Evolutionary conservation across 768 basidiomycete species (phyloP).

Genomic region (Paxillus rubicundulus): DNA sequence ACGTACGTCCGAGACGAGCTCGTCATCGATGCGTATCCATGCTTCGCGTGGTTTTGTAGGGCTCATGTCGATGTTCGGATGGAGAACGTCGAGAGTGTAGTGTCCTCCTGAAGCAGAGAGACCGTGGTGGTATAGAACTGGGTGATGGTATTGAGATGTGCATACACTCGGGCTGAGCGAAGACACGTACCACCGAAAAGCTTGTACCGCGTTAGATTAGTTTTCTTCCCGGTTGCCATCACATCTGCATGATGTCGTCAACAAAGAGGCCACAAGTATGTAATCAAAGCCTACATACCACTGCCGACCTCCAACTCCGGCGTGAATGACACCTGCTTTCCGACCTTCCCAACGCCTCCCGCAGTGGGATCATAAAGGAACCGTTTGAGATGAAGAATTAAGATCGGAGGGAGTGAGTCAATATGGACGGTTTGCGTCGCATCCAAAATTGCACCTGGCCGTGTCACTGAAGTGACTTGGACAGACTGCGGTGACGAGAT

Average conservation of each 20-base stretch:
- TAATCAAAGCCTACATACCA: slow-evolving; percentile 41
- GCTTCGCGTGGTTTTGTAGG: slow-evolving; percentile 47
- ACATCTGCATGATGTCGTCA: slow-evolving; percentile 43
- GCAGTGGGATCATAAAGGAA: slow-evolving; percentile 81
- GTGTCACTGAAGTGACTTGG: slow-evolving; percentile 57
- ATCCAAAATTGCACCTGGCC: slow-evolving; percentile 60
- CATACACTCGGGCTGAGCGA: background rate
- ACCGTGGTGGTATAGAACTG: slow-evolving; percentile 93
- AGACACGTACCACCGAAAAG: slow-evolving; percentile 72
- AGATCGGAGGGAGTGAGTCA: slow-evolving; percentile 77
- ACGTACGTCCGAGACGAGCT: slow-evolving; percentile 71
- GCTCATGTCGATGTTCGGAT: slow-evolving; percentile 58
- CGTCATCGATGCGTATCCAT: slow-evolving; percentile 95
- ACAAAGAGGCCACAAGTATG: background rate
- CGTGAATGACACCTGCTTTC: slow-evolving; percentile 76
- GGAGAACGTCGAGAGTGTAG: slow-evolving; percentile 89
- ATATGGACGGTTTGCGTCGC: slow-evolving; percentile 73
- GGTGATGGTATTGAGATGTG: background rate
- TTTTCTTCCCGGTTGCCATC: slow-evolving; percentile 51
- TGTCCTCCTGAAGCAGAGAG: slow-evolving; percentile 88
- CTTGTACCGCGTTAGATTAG: slow-evolving; percentile 60
- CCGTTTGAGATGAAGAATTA: slow-evolving; percentile 87
- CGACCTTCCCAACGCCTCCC: slow-evolving; percentile 80
- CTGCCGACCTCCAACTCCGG: slow-evolving; percentile 73
- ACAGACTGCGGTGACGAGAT: slow-evolving; percentile 81